Conservation (phyloP, 208 protist genomes). For the Leishmania tropica region DNA sequence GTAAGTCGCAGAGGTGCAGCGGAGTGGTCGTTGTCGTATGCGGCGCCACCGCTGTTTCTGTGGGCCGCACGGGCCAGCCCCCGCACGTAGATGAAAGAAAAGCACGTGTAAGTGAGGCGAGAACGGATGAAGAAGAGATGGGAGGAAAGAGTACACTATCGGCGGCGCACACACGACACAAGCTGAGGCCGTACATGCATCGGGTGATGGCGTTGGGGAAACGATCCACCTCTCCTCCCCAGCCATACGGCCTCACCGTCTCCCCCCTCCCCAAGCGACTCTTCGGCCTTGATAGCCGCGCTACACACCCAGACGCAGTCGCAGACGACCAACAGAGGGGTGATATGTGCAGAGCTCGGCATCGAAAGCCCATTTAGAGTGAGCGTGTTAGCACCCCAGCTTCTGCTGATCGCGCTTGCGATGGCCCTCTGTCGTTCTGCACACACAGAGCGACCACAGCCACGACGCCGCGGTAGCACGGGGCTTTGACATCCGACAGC, state of each 20-base stretch:
- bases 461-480: background rate
- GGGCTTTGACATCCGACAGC: background rate
- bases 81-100: background rate
- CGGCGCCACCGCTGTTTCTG: slow-evolving; percentile 3
- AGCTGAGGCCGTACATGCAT: background rate
- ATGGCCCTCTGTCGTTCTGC: background rate
- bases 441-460: background rate
- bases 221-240: background rate
- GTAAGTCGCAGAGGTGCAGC: background rate
- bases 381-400: no score
- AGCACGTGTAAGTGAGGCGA: background rate
- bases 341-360: background rate
- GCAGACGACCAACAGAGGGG: background rate
- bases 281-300: background rate
- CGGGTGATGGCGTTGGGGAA: background rate
- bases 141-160: no score
- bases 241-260: background rate
- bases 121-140: background rate
- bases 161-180: background rate
- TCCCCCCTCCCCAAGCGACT: background rate
- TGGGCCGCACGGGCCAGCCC: background rate
- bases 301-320: background rate
- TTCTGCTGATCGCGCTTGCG: no score
- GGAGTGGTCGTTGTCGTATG: background rate
- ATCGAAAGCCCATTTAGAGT: background rate